phyloP scores from a whole-genome alignment of 1,284 basidiomycete species.

The Grifola frondosa region DNA sequence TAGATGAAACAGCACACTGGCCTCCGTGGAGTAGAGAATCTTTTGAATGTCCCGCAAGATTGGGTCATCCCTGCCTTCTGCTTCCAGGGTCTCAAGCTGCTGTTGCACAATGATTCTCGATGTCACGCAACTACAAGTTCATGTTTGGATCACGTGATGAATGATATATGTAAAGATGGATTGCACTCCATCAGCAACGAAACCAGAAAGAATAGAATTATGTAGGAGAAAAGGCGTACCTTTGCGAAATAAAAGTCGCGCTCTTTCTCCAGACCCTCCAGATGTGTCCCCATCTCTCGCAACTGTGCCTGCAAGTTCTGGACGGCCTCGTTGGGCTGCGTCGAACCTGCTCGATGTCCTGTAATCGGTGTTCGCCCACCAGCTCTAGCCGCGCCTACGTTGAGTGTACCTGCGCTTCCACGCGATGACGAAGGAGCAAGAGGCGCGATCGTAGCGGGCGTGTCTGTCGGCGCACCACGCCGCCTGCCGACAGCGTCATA shows the following conservation, averaged over 20 bases:
- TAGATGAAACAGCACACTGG: slow-evolving; percentile 34
- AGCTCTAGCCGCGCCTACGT: slow-evolving; percentile 41
- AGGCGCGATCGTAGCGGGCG: slow-evolving; percentile 78
- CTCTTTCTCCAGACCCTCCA: slow-evolving; percentile 93
- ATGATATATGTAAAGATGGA: neutral
- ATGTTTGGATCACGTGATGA: slow-evolving; percentile 11
- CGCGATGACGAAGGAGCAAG: slow-evolving; percentile 37
- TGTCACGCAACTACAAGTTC: slow-evolving; percentile 76
- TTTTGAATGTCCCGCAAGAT: slow-evolving; percentile 86
- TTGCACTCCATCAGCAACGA: neutral
- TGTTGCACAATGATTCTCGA: slow-evolving; percentile 91
- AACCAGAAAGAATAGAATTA: neutral
- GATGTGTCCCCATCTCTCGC: slow-evolving; percentile 77
- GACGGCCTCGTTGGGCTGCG: slow-evolving; percentile 60
- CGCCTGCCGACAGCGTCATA: slow-evolving; percentile 89
- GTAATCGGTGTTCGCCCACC: slow-evolving; percentile 70
- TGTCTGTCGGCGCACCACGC: slow-evolving; percentile 70
- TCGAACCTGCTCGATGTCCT: slow-evolving; percentile 61
- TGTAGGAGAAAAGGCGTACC: slow-evolving; percentile 44
- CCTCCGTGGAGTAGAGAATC: slow-evolving; percentile 95
- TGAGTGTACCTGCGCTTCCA: slow-evolving; percentile 36
- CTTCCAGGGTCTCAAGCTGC: slow-evolving; percentile 63
- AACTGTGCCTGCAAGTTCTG: slow-evolving; percentile 75
- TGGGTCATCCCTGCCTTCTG: slow-evolving; percentile 61
- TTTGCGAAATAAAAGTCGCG: slow-evolving; percentile 99